phyloP scores from a whole-genome alignment of 2,329 filamentous ascomycete species.

The Didymella keratinophila region DNA sequence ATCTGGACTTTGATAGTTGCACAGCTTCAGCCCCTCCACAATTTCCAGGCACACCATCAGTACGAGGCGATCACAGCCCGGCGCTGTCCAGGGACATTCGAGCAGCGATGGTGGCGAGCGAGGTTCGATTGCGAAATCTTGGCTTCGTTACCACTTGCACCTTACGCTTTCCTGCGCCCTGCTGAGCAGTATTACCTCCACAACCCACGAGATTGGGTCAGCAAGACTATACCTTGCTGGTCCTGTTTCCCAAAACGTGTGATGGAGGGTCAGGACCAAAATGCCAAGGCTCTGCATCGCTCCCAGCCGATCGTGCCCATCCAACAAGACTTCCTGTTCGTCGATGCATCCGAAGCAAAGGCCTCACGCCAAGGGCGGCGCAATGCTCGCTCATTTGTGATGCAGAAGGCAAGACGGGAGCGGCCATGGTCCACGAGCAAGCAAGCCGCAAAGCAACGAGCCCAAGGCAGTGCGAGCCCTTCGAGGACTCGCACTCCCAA shows the following conservation, averaged over 20 bases:
- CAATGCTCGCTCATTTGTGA: conserved; percentile 52
- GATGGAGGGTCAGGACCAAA: conserved; percentile 40
- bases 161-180: conserved; percentile 29
- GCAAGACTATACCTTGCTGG: conserved; percentile 28
- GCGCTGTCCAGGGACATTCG: conserved; percentile 28
- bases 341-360: conserved; percentile 50
- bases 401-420: conserved; percentile 50
- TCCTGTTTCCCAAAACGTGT: conserved; percentile 30
- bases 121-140: conserved; percentile 39
- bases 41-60: conserved; percentile 29
- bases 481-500: conserved; percentile 41
- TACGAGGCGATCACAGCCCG: conserved; percentile 37
- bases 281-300: conserved; percentile 32
- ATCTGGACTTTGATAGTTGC: conserved; percentile 48
- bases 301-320: conserved; percentile 33
- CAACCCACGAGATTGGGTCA: conserved; percentile 29
- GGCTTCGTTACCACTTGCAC: conserved; percentile 32
- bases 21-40: conserved; percentile 41
- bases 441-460: conserved; percentile 44
- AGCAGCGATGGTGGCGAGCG: conserved; percentile 40
- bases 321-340: conserved; percentile 50
- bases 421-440: conserved; percentile 52
- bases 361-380: conserved; percentile 49
- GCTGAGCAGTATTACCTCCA: conserved; percentile 37
- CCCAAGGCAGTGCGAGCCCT: conserved; percentile 38